Evolutionary conservation across 78 protist genomes (phyloP).

Genomic region (Dictyostelium purpureum): DNA sequence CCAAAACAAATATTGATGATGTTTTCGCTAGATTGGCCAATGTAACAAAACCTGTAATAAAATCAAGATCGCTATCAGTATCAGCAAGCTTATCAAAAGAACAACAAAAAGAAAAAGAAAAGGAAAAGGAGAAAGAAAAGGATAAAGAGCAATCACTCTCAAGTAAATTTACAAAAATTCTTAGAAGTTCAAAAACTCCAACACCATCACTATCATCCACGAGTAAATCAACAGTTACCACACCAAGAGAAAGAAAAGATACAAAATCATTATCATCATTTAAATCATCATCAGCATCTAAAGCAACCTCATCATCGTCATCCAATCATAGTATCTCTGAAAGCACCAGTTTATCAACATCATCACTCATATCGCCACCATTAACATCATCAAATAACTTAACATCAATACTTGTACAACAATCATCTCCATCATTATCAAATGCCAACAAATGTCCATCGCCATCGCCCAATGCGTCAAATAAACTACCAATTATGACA

Average conservation of each 20-base stretch:
- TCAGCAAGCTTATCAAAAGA: background rate
- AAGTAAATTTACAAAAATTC: background rate
- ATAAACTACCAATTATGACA: slow-evolving; percentile 34
- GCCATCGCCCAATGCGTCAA: background rate
- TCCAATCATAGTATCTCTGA: background rate
- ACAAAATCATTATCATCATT: slow-evolving; percentile 31
- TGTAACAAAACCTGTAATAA: slow-evolving; percentile 33
- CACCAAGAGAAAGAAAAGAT: background rate
- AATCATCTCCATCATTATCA: slow-evolving; percentile 14
- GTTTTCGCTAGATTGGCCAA: slow-evolving; percentile 60
- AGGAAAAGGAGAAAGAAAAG: background rate
- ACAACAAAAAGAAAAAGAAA: background rate
- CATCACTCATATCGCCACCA: background rate
- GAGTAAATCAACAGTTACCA: background rate
- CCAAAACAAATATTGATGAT: slow-evolving; percentile 53
- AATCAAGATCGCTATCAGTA: slow-evolving; percentile 59
- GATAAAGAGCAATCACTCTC: background rate
- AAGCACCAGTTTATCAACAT: background rate
- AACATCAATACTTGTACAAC: background rate
- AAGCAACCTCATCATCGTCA: background rate
- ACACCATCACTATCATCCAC: background rate
- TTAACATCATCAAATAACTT: background rate
- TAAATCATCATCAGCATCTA: background rate
- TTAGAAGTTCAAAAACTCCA: slow-evolving; percentile 1
- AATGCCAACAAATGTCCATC: background rate